A percentile compares a stretch with the other conserved stretches of the same genome.
Evolutionary conservation across 2,329 filamentous ascomycete genomes (phyloP).

Genomic region (Erysiphe pulchra): DNA sequence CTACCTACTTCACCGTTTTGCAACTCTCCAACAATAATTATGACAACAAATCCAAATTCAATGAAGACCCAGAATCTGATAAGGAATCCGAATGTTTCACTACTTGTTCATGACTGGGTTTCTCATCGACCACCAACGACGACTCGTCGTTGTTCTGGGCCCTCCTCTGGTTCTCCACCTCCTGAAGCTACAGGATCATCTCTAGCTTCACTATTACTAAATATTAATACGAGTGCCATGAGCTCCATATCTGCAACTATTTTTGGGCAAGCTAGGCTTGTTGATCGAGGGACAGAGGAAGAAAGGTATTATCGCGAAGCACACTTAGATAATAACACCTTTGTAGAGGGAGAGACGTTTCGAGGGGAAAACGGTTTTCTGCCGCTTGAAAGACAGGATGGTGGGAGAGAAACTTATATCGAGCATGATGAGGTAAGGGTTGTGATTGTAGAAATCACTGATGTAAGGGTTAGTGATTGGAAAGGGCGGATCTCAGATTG

Average conservation of each 20-base stretch:
- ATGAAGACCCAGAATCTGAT: conserved; percentile 63
- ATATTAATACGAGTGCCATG: conserved; percentile 72
- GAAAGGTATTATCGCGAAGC: conserved; percentile 61
- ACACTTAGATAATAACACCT: conserved; percentile 84
- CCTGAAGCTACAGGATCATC: conserved; percentile 44
- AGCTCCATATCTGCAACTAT: conserved; percentile 82
- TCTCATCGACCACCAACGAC: conserved; percentile 67
- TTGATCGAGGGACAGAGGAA: conserved; percentile 49
- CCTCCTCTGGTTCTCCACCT: conserved; percentile 26
- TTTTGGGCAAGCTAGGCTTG: conserved; percentile 58
- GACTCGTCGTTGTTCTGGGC: conserved; percentile 29
- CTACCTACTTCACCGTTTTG: conserved; percentile 52
- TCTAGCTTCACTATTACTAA: conserved; percentile 60
- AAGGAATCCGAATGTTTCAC: conserved; percentile 63
- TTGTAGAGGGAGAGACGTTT: conserved; percentile 29
- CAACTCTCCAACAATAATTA: conserved; percentile 61
- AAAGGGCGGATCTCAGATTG: conserved; percentile 84
- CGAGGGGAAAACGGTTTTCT: conserved; percentile 8
- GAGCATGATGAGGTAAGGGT: conserved; percentile 66
- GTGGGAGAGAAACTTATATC: conserved; percentile 39
- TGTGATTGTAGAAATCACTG: conserved; percentile 60
- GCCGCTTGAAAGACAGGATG: conserved; percentile 15
- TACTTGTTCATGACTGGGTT: conserved; percentile 97
- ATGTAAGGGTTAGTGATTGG: conserved; percentile 79
- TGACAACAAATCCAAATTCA: conserved; percentile 64